Conservation (phyloP, 2,329 filamentous ascomycete genomes). For the Peltaster fructicola region DNA sequence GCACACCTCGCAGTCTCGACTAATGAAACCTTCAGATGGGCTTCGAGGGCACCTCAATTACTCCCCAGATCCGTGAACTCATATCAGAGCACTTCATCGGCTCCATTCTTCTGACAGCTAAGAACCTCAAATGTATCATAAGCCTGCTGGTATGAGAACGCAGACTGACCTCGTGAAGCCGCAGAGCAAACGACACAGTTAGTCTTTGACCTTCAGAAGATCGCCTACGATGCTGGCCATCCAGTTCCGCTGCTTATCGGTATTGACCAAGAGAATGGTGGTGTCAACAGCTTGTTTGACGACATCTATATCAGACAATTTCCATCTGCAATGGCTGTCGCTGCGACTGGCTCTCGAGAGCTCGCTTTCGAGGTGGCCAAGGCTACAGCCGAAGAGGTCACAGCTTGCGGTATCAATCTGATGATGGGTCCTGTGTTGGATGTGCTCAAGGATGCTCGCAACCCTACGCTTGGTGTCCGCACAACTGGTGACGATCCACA, state of each 20-base stretch:
- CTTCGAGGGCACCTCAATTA: slow-evolving; percentile 71
- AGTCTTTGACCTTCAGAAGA: slow-evolving; percentile 80
- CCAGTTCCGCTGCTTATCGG: not conserved
- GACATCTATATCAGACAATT: slow-evolving; percentile 93
- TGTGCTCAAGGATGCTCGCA: slow-evolving; percentile 80
- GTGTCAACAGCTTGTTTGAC: slow-evolving; percentile 91
- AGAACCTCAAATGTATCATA: slow-evolving; percentile 59
- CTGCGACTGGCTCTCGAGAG: slow-evolving; percentile 73
- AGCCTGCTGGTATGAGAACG: no score
- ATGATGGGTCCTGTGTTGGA: slow-evolving; percentile 89
- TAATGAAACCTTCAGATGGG: slow-evolving; percentile 43
- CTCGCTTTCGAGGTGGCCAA: slow-evolving; percentile 81
- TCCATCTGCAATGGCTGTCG: slow-evolving; percentile 88
- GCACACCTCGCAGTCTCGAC: slow-evolving; percentile 2
- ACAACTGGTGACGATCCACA: slow-evolving; percentile 87
- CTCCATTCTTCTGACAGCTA: slow-evolving; percentile 67
- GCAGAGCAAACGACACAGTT: slow-evolving; percentile 77
- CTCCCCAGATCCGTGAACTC: slow-evolving; percentile 61
- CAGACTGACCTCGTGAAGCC: slow-evolving; percentile 37
- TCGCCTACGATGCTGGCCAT: slow-evolving; percentile 71
- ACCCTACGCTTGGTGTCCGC: slow-evolving; percentile 77
- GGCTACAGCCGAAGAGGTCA: slow-evolving; percentile 81
- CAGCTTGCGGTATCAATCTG: slow-evolving; percentile 86
- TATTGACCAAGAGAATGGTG: slow-evolving; percentile 57
- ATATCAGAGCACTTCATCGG: slow-evolving; percentile 78